A percentile compares a stretch with the other conserved stretches of the same genome.
These are phyloP conservation scores for Dendryphion nanum DNA, from an alignment of 2,329 filamentous ascomycete genomes.

Conservation along the genomic window DNA sequence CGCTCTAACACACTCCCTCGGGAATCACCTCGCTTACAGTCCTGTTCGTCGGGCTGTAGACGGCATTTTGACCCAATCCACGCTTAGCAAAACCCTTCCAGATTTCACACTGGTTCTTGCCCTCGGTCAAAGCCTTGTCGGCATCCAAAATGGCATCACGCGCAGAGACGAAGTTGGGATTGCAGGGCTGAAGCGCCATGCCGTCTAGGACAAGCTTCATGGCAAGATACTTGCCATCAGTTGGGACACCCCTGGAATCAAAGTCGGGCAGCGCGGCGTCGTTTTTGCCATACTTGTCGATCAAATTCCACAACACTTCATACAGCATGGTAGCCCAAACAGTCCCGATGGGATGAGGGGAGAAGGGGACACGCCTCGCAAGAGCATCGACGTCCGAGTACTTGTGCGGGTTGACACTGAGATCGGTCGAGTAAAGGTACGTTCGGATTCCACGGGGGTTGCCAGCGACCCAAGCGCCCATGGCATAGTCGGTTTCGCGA, in stretches of 20 bases:
- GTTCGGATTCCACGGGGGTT: constrained; percentile 47
- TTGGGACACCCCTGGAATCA: constrained; percentile 46
- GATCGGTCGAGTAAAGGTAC: constrained; percentile 53
- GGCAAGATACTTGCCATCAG: constrained; percentile 52
- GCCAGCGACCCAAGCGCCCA: constrained; percentile 53
- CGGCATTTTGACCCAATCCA: constrained; percentile 47
- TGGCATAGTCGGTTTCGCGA: constrained; percentile 46
- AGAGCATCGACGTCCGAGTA: constrained; percentile 47
- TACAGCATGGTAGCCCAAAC: constrained; percentile 56
- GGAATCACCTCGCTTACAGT: constrained; percentile 25
- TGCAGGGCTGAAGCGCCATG: constrained; percentile 58
- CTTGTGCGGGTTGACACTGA: constrained; percentile 51
- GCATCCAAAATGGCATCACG: constrained; percentile 58
- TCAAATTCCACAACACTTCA: constrained; percentile 58
- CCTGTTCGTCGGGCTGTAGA: constrained; percentile 17
- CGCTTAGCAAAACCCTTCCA: constrained; percentile 59
- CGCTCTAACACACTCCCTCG: background rate
- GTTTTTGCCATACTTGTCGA: constrained; percentile 56
- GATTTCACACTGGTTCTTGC: constrained; percentile 51
- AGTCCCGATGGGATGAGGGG: constrained; percentile 52
- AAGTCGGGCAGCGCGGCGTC: constrained; percentile 44
- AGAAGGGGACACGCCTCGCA: constrained; percentile 11
- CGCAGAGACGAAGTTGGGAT: constrained; percentile 54
- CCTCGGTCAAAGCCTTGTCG: constrained; percentile 52
- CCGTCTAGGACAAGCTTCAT: constrained; percentile 55